A percentile compares a stretch with the other conserved stretches of the same genome.
Evolutionary conservation across 768 basidiomycete species (phyloP).

Genomic region (Cystobasidium onofrii): DNA sequence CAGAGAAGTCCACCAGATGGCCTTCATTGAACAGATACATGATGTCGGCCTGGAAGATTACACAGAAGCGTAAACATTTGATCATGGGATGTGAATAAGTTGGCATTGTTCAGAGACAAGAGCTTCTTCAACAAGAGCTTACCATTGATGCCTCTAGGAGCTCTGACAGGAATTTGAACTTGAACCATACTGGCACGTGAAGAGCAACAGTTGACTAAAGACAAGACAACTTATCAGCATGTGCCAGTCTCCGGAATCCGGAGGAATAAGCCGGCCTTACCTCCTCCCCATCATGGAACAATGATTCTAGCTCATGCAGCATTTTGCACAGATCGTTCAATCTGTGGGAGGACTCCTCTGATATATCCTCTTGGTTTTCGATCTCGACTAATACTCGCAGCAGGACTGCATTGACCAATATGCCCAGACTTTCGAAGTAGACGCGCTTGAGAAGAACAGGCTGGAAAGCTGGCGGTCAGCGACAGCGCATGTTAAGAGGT

Average conservation of each 20-base stretch:
- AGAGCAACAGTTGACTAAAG: constrained; percentile 44
- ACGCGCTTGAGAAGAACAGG: constrained; percentile 44
- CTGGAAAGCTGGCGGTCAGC: constrained; percentile 35
- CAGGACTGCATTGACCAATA: constrained; percentile 45
- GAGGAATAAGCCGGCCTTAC: neutral
- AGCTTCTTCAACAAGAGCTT: neutral
- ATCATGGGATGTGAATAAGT: neutral
- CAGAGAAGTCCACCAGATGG: constrained; percentile 48
- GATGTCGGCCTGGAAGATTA: constrained; percentile 47
- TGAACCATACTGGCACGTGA: constrained; percentile 48
- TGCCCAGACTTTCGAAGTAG: constrained; percentile 43
- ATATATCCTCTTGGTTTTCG: constrained; percentile 47
- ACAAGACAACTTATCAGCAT: neutral
- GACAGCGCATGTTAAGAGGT: neutral
- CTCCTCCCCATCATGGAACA: constrained; percentile 41
- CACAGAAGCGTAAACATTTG: too few species aligned
- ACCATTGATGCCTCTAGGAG: constrained; percentile 44
- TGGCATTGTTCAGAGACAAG: constrained; percentile 22
- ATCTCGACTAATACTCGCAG: constrained; percentile 44
- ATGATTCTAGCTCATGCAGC: constrained; percentile 46
- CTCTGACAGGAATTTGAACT: constrained; percentile 50
- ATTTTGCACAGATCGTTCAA: constrained; percentile 47
- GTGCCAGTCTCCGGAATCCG: too few species aligned
- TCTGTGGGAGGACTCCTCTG: constrained; percentile 47
- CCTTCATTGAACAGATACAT: constrained; percentile 48